These are phyloP conservation scores for Stephanocyclus meneghinianus DNA, from an alignment of 352 stramenopile species.

Conservation along the genomic window DNA sequence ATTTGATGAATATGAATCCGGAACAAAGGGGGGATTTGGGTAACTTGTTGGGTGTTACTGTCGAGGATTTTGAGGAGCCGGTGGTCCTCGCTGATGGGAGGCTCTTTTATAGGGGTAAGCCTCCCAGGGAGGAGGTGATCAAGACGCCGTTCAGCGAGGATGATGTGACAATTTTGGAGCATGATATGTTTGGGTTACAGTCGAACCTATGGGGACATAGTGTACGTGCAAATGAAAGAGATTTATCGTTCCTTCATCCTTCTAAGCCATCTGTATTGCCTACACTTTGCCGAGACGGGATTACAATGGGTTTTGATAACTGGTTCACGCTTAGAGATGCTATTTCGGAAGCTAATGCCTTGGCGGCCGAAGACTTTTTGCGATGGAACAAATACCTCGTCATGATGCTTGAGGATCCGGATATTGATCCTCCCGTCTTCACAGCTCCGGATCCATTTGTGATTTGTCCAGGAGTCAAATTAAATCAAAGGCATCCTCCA, in stretches of 20 bases:
- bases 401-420: slow-evolving; percentile 6
- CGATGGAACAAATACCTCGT: slow-evolving; percentile 67
- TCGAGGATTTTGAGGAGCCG: background rate
- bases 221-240: background rate
- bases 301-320: slow-evolving; percentile 63
- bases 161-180: slow-evolving; percentile 9
- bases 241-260: background rate
- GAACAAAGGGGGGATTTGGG: background rate
- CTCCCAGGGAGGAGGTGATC: background rate
- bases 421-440: slow-evolving; percentile 32
- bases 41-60: background rate
- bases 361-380: slow-evolving; percentile 62
- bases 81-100: background rate
- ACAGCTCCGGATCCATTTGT: slow-evolving; percentile 53
- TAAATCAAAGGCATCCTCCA: slow-evolving; percentile 30
- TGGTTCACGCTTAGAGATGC: slow-evolving; percentile 61
- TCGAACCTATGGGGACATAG: too few species aligned
- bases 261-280: slow-evolving; percentile 21
- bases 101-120: background rate
- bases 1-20: slow-evolving; percentile 9
- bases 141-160: slow-evolving; percentile 9
- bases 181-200: slow-evolving; percentile 7
- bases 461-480: slow-evolving; percentile 63
- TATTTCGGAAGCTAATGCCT: slow-evolving; percentile 64
- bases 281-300: slow-evolving; percentile 59